A percentile compares a stretch with the other conserved stretches of the same genome.
These are phyloP conservation scores for Aspergillus nidulans DNA, from an alignment of 495 filamentous ascomycete species.

Conservation along the genomic window DNA sequence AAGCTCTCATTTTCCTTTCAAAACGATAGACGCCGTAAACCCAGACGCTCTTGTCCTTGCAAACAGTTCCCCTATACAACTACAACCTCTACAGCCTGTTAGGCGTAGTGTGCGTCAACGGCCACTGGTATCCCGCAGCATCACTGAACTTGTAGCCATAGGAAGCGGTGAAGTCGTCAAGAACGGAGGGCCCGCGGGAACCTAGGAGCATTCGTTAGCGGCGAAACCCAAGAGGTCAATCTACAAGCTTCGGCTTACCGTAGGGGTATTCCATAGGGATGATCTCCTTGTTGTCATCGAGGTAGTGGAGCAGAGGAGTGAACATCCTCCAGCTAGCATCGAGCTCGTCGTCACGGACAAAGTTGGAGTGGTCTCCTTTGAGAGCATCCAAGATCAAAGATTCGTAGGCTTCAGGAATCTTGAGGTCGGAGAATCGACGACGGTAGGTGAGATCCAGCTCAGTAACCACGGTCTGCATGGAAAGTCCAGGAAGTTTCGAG, in stretches of 20 bases:
- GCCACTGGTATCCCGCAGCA: slow-evolving; percentile 94
- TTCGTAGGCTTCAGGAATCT: slow-evolving; percentile 99
- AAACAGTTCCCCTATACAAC: slow-evolving; percentile 6
- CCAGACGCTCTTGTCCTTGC: slow-evolving; percentile 9
- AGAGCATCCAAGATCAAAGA: slow-evolving; percentile 94
- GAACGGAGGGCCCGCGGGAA: slow-evolving; percentile 89
- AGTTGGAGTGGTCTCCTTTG: slow-evolving; percentile 99
- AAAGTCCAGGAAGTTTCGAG: slow-evolving; percentile 95
- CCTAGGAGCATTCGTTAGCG: slow-evolving; percentile 48
- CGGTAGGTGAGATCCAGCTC: slow-evolving; percentile 98
- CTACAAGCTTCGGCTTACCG: slow-evolving; percentile 52
- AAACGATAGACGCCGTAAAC: slow-evolving; percentile 10
- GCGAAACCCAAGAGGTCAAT: background rate
- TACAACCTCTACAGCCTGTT: slow-evolving; percentile 62
- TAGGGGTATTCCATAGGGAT: slow-evolving; percentile 99
- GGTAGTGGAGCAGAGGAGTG: slow-evolving; percentile 92
- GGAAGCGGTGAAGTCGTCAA: slow-evolving; percentile 96
- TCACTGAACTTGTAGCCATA: slow-evolving; percentile 99
- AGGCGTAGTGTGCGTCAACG: slow-evolving; percentile 55
- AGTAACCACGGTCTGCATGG: slow-evolving; percentile 99
- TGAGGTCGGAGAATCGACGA: slow-evolving; percentile 96
- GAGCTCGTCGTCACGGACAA: slow-evolving; percentile 97
- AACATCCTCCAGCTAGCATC: slow-evolving; percentile 99
- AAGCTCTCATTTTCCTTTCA: slow-evolving; percentile 12
- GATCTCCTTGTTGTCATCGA: slow-evolving; percentile 98